Percentiles rank a stretch among this genome's conserved stretches.
These are phyloP conservation scores for Sanghuangporus sanghuang DNA, from an alignment of 1,284 basidiomycete genomes.

Conservation along the genomic window DNA sequence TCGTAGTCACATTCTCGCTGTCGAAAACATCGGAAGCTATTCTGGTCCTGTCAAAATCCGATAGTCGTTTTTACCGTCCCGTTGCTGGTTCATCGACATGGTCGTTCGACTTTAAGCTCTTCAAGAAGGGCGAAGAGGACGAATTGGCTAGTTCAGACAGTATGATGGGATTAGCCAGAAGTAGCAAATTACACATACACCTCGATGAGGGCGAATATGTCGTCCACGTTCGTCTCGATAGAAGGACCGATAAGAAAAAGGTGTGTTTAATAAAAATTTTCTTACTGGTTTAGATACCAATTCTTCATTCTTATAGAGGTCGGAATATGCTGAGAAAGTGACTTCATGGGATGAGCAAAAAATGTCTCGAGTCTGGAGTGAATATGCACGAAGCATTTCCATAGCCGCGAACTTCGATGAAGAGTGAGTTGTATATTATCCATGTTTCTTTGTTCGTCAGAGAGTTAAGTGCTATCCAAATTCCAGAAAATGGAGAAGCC, in stretches of 20 bases:
- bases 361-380: constrained; percentile 29
- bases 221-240: constrained; percentile 44
- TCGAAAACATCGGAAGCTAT: constrained; percentile 33
- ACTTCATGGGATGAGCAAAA: background rate
- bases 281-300: no score
- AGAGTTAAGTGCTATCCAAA: background rate
- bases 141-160: constrained; percentile 32
- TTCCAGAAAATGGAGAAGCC: constrained; percentile 13
- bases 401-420: constrained; percentile 42
- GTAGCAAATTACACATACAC: constrained; percentile 35
- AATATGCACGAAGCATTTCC: constrained; percentile 38
- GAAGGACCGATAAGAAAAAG: constrained; percentile 17
- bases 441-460: background rate
- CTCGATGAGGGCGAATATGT: constrained; percentile 47
- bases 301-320: background rate
- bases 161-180: constrained; percentile 30
- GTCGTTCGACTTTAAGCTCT: constrained; percentile 43
- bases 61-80: constrained; percentile 38
- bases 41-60: constrained; percentile 44
- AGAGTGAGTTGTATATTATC: constrained; percentile 24
- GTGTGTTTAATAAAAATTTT: background rate
- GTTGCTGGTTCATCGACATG: constrained; percentile 32
- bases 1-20: constrained; percentile 23
- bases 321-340: background rate
- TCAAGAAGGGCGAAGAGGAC: constrained; percentile 36